Percentiles rank a stretch among this genome's conserved stretches.
Conservation (phyloP, 345 rosid genomes). For the Hibiscus syriacus region DNA sequence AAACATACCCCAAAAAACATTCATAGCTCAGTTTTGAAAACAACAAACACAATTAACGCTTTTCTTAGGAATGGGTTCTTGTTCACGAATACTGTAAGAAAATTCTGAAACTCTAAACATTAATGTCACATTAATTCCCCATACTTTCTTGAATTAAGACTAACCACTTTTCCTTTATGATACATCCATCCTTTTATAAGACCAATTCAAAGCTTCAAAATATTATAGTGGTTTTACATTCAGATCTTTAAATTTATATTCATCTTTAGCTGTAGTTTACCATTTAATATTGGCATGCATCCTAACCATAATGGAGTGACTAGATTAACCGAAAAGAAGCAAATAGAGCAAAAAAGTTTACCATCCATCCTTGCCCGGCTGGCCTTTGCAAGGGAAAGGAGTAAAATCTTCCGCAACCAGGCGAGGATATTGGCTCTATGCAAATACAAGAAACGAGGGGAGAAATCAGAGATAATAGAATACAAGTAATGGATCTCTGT, state of each 20-base stretch:
- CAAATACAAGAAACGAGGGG: slow-evolving; percentile 2
- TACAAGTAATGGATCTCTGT: neutral
- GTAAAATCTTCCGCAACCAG: slow-evolving; percentile 68
- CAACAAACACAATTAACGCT: neutral
- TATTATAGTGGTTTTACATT: too few relatives aligned
- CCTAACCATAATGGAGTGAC: slow-evolving; percentile 64
- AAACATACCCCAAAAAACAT: neutral
- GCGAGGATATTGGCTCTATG: slow-evolving; percentile 97
- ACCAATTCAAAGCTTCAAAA: neutral
- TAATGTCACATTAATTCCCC: neutral
- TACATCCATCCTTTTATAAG: neutral
- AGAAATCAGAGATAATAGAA: neutral
- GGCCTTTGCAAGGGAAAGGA: slow-evolving; percentile 89
- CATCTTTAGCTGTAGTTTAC: slow-evolving; percentile 23
- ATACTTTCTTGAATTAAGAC: neutral
- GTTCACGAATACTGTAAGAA: neutral
- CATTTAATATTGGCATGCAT: slow-evolving; percentile 78
- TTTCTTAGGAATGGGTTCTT: neutral
- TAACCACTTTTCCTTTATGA: neutral
- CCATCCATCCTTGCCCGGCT: slow-evolving; percentile 94
- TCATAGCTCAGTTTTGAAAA: neutral
- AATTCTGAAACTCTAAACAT: neutral
- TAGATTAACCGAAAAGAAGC: neutral
- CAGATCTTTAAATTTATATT: neutral
- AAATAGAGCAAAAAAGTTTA: slow-evolving; percentile 22